phyloP scores from a whole-genome alignment of 306 rosid species.

The Prosopis cineraria region DNA sequence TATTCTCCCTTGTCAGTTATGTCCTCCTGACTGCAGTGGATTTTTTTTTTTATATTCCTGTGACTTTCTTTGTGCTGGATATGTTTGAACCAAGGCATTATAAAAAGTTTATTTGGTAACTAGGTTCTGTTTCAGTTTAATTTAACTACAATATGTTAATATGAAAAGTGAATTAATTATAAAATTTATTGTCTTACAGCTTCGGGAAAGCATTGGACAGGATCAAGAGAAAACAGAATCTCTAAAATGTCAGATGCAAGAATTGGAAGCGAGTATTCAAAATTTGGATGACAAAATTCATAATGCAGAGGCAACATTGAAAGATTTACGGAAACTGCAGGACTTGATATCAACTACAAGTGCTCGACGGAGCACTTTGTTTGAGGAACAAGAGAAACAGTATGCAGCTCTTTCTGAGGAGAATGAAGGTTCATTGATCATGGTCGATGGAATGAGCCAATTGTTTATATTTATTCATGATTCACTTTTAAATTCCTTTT shows the following conservation, averaged over 20 bases:
- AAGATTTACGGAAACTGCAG: slow-evolving; percentile 61
- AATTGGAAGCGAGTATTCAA: slow-evolving; percentile 67
- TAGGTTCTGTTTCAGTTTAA: neutral
- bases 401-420: slow-evolving; percentile 70
- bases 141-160: slow-evolving; percentile 1
- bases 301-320: slow-evolving; percentile 50
- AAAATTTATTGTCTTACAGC: slow-evolving; percentile 54
- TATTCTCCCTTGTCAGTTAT: neutral
- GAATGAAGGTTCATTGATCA: slow-evolving; percentile 64
- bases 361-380: slow-evolving; percentile 69
- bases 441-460: slow-evolving; percentile 26
- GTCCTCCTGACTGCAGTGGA: neutral
- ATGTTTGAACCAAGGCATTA: neutral
- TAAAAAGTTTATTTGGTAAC: neutral
- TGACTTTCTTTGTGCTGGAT: neutral
- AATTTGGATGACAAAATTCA: slow-evolving; percentile 63
- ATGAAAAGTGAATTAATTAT: slow-evolving; percentile 26
- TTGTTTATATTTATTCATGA: neutral
- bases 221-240: slow-evolving; percentile 79
- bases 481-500: slow-evolving; percentile 6
- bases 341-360: slow-evolving; percentile 66
- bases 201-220: slow-evolving; percentile 81
- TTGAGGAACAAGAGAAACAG: slow-evolving; percentile 66
- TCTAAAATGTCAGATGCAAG: slow-evolving; percentile 59
- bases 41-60: neutral